A percentile compares a stretch with the other conserved stretches of the same genome.
These are phyloP conservation scores for Apiospora arundinis DNA, from an alignment of 2,329 filamentous ascomycete genomes.

Conservation along the genomic window DNA sequence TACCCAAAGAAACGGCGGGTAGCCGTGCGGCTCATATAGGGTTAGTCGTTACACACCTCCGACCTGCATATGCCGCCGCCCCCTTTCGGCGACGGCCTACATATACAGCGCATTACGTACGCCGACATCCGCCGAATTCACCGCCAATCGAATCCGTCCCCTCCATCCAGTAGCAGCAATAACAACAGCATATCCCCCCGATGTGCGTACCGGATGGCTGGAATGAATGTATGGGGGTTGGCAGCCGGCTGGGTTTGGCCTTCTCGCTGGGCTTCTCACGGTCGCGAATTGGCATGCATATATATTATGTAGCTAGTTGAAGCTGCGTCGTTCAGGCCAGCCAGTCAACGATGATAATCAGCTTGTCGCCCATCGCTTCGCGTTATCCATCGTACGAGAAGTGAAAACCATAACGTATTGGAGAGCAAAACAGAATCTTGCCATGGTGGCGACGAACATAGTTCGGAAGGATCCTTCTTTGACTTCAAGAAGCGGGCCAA, in stretches of 20 bases:
- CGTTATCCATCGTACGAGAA: not conserved
- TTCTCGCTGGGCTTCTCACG: no score
- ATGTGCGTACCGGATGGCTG: no score
- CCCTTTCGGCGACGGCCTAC: not conserved
- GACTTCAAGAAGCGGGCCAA: not conserved
- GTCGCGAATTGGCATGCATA: no score
- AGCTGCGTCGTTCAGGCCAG: no score
- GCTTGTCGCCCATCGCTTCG: not conserved
- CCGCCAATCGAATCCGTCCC: not conserved
- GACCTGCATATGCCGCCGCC: constrained; percentile 9
- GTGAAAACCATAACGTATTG: no score
- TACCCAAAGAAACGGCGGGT: not conserved
- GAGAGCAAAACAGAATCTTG: not conserved
- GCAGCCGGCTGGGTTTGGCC: no score
- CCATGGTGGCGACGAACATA: not conserved
- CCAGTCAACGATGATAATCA: not conserved
- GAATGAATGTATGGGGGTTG: no score
- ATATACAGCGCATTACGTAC: not conserved
- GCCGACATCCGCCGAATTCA: not conserved
- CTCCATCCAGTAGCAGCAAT: no score
- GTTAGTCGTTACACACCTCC: not conserved
- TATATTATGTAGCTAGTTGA: no score
- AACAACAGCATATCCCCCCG: not conserved
- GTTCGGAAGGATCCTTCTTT: constrained; percentile 1
- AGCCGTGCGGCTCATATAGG: constrained; percentile 13